These are phyloP conservation scores for Talinum fruticosum DNA, from an alignment of 148 eudicot species.

Conservation along the genomic window DNA sequence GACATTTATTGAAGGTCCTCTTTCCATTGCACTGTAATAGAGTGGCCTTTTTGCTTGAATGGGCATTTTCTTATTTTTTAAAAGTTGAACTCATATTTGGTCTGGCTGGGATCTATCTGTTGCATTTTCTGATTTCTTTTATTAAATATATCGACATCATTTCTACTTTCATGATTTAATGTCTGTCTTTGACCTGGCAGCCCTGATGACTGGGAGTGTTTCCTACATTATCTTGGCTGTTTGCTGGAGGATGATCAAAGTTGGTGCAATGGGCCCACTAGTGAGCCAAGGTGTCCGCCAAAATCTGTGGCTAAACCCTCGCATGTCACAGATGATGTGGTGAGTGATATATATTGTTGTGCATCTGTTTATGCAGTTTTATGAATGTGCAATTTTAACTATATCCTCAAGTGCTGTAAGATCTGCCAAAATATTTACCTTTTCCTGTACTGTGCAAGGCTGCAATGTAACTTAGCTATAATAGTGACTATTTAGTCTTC, in stretches of 20 bases:
- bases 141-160: background rate
- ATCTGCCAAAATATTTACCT: background rate
- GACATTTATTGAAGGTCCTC: background rate
- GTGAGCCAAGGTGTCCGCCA: constrained; percentile 41
- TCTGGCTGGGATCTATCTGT: background rate
- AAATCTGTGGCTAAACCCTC: constrained; percentile 42
- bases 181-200: constrained; percentile 45
- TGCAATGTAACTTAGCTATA: background rate
- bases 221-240: constrained; percentile 79
- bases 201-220: constrained; percentile 95
- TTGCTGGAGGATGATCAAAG: constrained; percentile 69
- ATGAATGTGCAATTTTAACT: background rate
- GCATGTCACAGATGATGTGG: constrained; percentile 63
- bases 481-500: background rate
- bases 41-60: background rate
- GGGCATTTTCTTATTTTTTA: background rate
- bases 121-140: background rate
- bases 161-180: background rate
- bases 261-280: constrained; percentile 40
- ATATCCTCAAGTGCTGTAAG: background rate
- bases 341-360: constrained; percentile 23
- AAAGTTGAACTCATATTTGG: background rate
- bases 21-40: background rate
- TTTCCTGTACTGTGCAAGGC: background rate
- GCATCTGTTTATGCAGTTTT: background rate